phyloP scores from a whole-genome alignment of 164 flowering plant genomes.

The Macadamia tetraphylla region DNA sequence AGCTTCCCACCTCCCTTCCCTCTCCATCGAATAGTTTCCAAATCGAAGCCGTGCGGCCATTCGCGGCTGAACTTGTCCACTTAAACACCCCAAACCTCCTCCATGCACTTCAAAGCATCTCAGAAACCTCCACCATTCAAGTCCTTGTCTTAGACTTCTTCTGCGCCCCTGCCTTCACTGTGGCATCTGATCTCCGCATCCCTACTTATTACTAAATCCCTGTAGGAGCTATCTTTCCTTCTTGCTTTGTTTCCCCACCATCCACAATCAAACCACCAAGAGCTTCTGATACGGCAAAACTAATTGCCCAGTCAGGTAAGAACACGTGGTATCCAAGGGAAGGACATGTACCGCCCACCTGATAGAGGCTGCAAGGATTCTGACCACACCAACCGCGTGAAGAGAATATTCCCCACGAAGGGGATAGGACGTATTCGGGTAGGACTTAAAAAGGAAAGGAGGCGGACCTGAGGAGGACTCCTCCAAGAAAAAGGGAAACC shows the following conservation, averaged over 20 bases:
- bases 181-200: conserved; percentile 25
- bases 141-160: conserved; percentile 41
- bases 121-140: conserved; percentile 13
- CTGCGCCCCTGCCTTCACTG: conserved; percentile 16
- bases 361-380: no score
- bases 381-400: no score
- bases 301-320: no score
- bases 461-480: no score
- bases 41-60: conserved; percentile 10
- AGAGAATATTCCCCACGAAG: no score
- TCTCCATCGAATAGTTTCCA: conserved; percentile 7
- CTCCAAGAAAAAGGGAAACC: no score
- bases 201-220: conserved; percentile 39
- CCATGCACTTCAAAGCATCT: conserved; percentile 24
- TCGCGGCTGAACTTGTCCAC: conserved; percentile 19
- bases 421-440: no score
- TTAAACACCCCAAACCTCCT: conserved; percentile 29
- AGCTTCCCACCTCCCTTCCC: conserved; percentile 19
- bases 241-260: conserved; percentile 24
- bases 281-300: conserved; percentile 3
- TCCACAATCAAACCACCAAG: conserved; percentile 14
- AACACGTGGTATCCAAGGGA: no score
- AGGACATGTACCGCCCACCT: no score
- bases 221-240: conserved; percentile 19
- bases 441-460: no score